These are phyloP conservation scores for Sutorius australiensis DNA, from an alignment of 768 basidiomycete species.

Conservation along the genomic window DNA sequence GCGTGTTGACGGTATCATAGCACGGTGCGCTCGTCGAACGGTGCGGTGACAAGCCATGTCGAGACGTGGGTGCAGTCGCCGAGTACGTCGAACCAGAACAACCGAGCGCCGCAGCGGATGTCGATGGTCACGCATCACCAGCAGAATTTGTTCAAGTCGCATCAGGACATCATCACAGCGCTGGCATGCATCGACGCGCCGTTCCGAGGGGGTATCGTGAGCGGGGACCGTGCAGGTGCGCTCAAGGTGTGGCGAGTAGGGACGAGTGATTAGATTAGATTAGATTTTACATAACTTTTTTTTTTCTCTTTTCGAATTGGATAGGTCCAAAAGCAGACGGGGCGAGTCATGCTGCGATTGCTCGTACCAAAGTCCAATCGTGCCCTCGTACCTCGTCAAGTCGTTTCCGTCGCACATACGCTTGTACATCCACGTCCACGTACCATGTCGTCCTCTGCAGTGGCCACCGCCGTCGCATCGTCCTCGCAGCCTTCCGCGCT, in stretches of 20 bases:
- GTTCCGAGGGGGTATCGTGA: slow-evolving; percentile 89
- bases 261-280: slow-evolving; percentile 33
- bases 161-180: slow-evolving; percentile 87
- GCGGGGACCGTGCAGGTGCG: slow-evolving; percentile 83
- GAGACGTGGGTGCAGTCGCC: slow-evolving; percentile 58
- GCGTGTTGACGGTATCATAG: slow-evolving; percentile 21
- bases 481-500: slow-evolving; percentile 52
- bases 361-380: slow-evolving; percentile 30
- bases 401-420: not conserved
- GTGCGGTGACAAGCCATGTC: slow-evolving; percentile 50
- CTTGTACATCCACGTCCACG: slow-evolving; percentile 8
- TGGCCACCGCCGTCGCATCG: slow-evolving; percentile 40
- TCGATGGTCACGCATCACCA: slow-evolving; percentile 79
- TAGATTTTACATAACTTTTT: no score
- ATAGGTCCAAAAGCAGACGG: slow-evolving; percentile 25
- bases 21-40: slow-evolving; percentile 33
- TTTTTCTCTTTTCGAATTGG: not conserved
- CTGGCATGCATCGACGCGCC: slow-evolving; percentile 87
- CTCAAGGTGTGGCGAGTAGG: slow-evolving; percentile 90
- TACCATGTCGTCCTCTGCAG: slow-evolving; percentile 44
- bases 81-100: slow-evolving; percentile 46
- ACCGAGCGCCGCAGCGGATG: slow-evolving; percentile 70
- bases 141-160: slow-evolving; percentile 77
- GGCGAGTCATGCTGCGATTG: slow-evolving; percentile 32
- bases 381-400: slow-evolving; percentile 18